Conservation (phyloP, 2,329 filamentous ascomycete genomes). For the Botrytis aclada region DNA sequence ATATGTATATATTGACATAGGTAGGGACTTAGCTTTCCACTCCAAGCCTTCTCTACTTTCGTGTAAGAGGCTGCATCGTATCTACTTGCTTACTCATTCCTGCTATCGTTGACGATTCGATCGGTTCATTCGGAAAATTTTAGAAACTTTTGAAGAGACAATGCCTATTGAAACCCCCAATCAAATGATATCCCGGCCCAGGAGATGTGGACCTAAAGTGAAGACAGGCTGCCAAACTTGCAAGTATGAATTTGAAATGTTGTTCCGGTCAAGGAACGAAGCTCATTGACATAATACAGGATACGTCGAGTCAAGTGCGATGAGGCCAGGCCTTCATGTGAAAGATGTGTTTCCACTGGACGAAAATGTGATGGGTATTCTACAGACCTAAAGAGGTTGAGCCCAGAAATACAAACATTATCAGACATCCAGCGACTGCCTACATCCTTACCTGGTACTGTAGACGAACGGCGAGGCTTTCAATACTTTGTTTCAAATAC, state of each 20-base stretch:
- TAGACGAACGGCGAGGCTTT: slow-evolving; percentile 32
- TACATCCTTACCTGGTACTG: slow-evolving; percentile 27
- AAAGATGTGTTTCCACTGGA: slow-evolving; percentile 21
- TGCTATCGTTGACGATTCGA: background rate
- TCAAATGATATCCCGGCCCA: background rate
- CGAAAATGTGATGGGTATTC: slow-evolving; percentile 22
- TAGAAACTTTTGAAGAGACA: background rate
- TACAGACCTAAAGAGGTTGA: slow-evolving; percentile 2
- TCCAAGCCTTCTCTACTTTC: background rate
- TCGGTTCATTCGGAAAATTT: background rate
- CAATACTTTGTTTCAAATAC: slow-evolving; percentile 33
- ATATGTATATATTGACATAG: background rate
- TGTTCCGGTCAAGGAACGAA: background rate
- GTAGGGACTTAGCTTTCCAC: background rate
- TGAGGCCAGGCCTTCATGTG: slow-evolving; percentile 20
- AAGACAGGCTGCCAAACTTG: slow-evolving; percentile 20
- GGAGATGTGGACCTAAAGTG: slow-evolving; percentile 14
- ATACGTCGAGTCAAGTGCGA: slow-evolving; percentile 25
- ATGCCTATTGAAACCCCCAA: background rate
- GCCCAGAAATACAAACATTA: background rate
- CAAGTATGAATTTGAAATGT: slow-evolving; percentile 7
- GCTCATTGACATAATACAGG: slow-evolving; percentile 11
- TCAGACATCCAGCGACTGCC: slow-evolving; percentile 25
- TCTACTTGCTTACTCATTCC: background rate
- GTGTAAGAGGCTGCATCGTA: background rate